Evolutionary conservation across 176 grass and related monocot genomes (phyloP).

Genomic region (Rhynchospora breviuscula): DNA sequence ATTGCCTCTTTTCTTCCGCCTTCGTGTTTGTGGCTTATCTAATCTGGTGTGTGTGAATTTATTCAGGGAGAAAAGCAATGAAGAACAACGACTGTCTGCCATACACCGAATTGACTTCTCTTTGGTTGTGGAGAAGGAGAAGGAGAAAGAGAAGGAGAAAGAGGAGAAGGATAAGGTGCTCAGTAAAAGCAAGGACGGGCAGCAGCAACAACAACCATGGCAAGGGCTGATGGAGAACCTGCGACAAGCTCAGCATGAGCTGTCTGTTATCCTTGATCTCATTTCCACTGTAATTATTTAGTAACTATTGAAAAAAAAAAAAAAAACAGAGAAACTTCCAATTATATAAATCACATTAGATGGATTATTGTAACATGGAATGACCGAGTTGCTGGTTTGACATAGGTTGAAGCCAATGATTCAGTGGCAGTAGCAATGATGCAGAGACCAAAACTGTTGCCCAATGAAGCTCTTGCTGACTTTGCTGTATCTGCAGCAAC

Average conservation of each 20-base stretch:
- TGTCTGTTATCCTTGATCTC: slow-evolving; percentile 80
- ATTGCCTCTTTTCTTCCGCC: not conserved
- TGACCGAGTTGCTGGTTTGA: slow-evolving; percentile 12
- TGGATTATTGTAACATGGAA: not conserved
- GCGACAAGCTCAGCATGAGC: slow-evolving; percentile 76
- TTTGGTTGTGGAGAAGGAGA: slow-evolving; percentile 58
- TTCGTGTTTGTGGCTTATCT: not conserved
- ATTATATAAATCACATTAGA: not conserved
- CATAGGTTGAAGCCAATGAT: slow-evolving; percentile 91
- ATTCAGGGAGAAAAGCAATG: slow-evolving; percentile 53
- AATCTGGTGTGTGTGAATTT: not conserved
- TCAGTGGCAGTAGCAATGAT: slow-evolving; percentile 60
- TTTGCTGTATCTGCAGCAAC: slow-evolving; percentile 77
- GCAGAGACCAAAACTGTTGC: slow-evolving; percentile 68
- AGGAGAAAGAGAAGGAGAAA: slow-evolving; percentile 52
- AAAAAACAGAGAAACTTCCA: not conserved
- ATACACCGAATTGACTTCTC: slow-evolving; percentile 85
- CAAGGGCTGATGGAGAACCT: slow-evolving; percentile 77
- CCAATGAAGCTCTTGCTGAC: slow-evolving; percentile 67
- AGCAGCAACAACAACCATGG: slow-evolving; percentile 60
- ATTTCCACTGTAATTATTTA: slow-evolving; percentile 51
- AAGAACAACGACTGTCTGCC: slow-evolving; percentile 67
- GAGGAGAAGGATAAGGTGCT: slow-evolving; percentile 15
- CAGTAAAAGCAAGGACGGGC: slow-evolving; percentile 31
- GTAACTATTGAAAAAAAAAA: not conserved